Conservation (phyloP, 1,284 basidiomycete genomes). For the Fistulina hepatica region DNA sequence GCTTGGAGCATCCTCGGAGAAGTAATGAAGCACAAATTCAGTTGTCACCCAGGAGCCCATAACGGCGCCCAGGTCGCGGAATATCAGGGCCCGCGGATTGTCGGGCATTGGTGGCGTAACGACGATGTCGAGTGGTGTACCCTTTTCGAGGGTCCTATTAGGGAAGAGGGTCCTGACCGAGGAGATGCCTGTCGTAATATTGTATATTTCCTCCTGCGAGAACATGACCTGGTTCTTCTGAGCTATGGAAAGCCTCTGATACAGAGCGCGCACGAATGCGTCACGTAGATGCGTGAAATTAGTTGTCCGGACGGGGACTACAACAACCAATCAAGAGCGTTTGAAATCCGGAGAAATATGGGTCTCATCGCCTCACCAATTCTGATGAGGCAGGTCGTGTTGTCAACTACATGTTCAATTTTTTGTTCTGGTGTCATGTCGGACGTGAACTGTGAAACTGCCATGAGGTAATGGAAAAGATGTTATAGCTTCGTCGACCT, state of each 20-base stretch:
- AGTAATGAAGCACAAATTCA: conserved; percentile 65
- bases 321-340: conserved; percentile 1
- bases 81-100: conserved; percentile 45
- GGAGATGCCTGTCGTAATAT: conserved; percentile 51
- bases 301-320: conserved; percentile 75
- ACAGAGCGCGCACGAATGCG: conserved; percentile 72
- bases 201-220: conserved; percentile 45
- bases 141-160: conserved; percentile 52
- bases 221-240: conserved; percentile 37
- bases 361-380: conserved; percentile 43
- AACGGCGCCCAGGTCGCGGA: conserved; percentile 60
- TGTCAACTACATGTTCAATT: conserved; percentile 54
- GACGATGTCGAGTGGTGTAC: conserved; percentile 57
- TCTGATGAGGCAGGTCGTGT: conserved; percentile 62
- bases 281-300: conserved; percentile 78
- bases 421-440: conserved; percentile 55
- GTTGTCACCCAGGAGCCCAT: conserved; percentile 65
- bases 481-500: conserved; percentile 5
- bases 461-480: conserved; percentile 1
- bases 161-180: conserved; percentile 71
- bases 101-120: conserved; percentile 44
- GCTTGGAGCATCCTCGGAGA: conserved; percentile 58
- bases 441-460: conserved; percentile 20
- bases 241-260: conserved; percentile 48
- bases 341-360: conserved; percentile 1